phyloP scores from a whole-genome alignment of 2,329 filamentous ascomycete species.

The Cryphonectria naterciae region DNA sequence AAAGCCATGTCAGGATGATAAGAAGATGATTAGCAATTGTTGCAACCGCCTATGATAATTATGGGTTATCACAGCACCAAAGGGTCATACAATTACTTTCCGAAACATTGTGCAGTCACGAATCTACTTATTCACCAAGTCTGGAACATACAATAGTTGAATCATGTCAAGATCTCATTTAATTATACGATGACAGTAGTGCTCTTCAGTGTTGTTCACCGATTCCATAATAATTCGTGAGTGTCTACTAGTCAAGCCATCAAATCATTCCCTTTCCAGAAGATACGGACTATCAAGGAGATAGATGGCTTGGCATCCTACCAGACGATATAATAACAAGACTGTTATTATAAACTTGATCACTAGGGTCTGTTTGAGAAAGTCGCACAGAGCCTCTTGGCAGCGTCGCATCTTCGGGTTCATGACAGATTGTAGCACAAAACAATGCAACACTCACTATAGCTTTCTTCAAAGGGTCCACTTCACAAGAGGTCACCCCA shows the following conservation, averaged over 20 bases:
- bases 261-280: neutral
- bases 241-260: neutral
- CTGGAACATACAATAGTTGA: no score
- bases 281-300: neutral
- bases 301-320: neutral
- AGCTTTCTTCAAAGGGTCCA: neutral
- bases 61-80: neutral
- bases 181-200: neutral
- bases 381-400: constrained; percentile 27
- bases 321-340: no score
- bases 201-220: neutral
- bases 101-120: no score
- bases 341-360: neutral
- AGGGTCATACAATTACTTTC: neutral
- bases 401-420: constrained; percentile 21
- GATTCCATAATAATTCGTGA: neutral
- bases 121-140: no score
- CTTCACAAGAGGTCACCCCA: neutral
- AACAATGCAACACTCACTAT: constrained; percentile 5
- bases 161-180: no score
- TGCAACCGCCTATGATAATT: neutral
- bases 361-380: constrained; percentile 22
- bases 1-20: neutral
- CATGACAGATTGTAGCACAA: constrained; percentile 4
- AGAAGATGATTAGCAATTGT: neutral